phyloP scores from a whole-genome alignment of 345 rosid species.

The Laguncularia racemosa region DNA sequence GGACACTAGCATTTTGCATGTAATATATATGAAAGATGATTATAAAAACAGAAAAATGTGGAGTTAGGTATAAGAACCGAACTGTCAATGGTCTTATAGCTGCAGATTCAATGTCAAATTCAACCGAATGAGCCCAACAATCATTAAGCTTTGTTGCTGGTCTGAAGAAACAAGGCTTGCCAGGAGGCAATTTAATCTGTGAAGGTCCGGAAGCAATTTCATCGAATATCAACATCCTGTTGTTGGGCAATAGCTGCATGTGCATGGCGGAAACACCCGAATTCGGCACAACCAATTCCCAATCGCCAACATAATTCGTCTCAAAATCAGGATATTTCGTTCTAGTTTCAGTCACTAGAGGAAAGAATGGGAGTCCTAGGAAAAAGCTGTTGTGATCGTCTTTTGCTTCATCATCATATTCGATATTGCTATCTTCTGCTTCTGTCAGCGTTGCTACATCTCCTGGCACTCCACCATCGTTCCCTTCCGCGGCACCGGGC shows the following conservation, averaged over 20 bases:
- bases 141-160: slow-evolving; percentile 23
- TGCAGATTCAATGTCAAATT: slow-evolving; percentile 37
- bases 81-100: slow-evolving; percentile 46
- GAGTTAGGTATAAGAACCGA: neutral
- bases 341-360: neutral
- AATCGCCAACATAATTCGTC: slow-evolving; percentile 33
- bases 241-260: slow-evolving; percentile 51
- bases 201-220: slow-evolving; percentile 66
- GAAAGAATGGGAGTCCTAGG: no score
- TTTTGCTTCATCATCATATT: no score
- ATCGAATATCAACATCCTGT: slow-evolving; percentile 62
- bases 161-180: slow-evolving; percentile 29
- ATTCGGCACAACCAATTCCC: slow-evolving; percentile 45
- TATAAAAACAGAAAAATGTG: neutral
- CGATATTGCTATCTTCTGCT: no score
- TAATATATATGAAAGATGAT: neutral
- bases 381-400: no score
- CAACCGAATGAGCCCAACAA: slow-evolving; percentile 67
- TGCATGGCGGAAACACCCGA: slow-evolving; percentile 94
- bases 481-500: no score
- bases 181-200: slow-evolving; percentile 19
- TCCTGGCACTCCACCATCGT: no score
- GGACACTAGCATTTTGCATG: no score
- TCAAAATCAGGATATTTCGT: neutral
- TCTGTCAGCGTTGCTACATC: no score